phyloP scores from a whole-genome alignment of 495 filamentous ascomycete species.

The Tuber calosporum region DNA sequence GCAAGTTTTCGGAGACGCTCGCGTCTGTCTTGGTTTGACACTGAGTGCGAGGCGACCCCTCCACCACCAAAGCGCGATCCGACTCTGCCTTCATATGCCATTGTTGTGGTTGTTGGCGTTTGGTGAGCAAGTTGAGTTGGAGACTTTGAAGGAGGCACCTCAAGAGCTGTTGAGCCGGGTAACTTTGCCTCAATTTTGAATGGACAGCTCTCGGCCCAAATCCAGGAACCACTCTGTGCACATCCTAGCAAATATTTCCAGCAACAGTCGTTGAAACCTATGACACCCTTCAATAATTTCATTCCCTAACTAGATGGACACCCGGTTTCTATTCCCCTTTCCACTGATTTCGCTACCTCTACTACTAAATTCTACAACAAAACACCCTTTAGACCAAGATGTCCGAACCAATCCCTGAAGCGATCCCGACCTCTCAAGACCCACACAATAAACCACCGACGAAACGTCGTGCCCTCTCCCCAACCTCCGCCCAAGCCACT shows the following conservation, averaged over 20 bases:
- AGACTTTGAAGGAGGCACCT: neutral
- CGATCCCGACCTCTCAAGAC: conserved; percentile 57
- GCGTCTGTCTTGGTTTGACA: conserved; percentile 91
- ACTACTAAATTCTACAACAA: neutral
- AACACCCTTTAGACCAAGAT: neutral
- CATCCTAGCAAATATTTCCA: neutral
- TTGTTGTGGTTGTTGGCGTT: conserved; percentile 33
- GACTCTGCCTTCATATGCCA: conserved; percentile 80
- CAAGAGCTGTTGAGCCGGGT: neutral
- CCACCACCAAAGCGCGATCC: conserved; percentile 98
- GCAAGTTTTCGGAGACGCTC: conserved; percentile 96
- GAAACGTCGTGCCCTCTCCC: conserved; percentile 69
- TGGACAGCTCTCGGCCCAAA: neutral
- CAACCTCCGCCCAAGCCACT: conserved; percentile 57
- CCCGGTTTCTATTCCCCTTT: neutral
- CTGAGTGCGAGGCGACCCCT: conserved; percentile 85
- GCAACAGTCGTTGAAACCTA: neutral
- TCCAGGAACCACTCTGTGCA: neutral
- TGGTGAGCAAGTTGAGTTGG: neutral
- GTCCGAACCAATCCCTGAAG: conserved; percentile 1
- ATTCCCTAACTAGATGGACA: too few species aligned
- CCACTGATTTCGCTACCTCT: neutral
- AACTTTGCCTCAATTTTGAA: neutral
- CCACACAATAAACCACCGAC: conserved; percentile 66
- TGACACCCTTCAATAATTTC: too few species aligned